Conservation (phyloP, 352 stramenopile genomes). For the Aphanomyces stellatus region DNA sequence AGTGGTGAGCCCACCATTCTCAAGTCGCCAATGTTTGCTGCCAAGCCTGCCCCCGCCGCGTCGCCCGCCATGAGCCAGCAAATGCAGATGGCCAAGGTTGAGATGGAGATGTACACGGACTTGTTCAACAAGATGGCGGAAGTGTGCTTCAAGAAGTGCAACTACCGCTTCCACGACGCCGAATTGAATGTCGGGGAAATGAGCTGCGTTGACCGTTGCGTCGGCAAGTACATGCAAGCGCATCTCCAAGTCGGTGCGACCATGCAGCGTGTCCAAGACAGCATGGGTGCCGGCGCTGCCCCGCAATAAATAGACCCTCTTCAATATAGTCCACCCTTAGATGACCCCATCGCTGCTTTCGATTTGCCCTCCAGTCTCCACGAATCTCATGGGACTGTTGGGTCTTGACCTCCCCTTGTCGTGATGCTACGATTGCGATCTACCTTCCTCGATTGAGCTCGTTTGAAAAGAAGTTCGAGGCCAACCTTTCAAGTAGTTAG, state of each 20-base stretch:
- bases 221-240: conserved; percentile 96
- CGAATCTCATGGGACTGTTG: no score
- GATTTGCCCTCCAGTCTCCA: no score
- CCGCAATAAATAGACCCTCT: no score
- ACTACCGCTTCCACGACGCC: conserved; percentile 93
- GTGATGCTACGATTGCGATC: no score
- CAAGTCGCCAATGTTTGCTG: background rate
- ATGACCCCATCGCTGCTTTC: no score
- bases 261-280: conserved; percentile 93
- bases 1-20: no score
- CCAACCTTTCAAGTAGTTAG: background rate
- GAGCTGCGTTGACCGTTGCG: conserved; percentile 96
- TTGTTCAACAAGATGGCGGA: conserved; percentile 87
- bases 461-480: background rate
- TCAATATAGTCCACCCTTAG: no score
- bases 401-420: no score
- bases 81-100: conserved; percentile 85
- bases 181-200: conserved; percentile 97
- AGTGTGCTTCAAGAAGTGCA: conserved; percentile 92
- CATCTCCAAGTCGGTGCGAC: conserved; percentile 93
- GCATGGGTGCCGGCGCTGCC: conserved; percentile 53
- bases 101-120: conserved; percentile 87
- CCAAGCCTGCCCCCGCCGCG: conserved; percentile 21
- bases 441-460: no score
- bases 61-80: conserved; percentile 32